Evolutionary conservation across 2,329 filamentous ascomycete species (phyloP).

Genomic region (Coleophoma eucalyptorum): DNA sequence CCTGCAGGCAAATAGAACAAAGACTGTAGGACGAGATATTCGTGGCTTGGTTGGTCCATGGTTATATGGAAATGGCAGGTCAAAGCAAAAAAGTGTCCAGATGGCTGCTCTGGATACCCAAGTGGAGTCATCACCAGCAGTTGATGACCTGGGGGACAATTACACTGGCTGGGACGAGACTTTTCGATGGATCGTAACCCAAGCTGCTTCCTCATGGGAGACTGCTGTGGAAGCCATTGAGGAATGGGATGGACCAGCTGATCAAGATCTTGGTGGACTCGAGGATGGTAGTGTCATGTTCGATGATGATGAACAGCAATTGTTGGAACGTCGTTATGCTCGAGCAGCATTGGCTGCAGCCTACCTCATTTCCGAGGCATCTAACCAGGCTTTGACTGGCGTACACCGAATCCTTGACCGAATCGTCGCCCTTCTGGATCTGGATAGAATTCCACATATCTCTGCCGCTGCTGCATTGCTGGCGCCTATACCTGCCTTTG

Average conservation of each 20-base stretch:
- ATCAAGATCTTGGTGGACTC: constrained; percentile 64
- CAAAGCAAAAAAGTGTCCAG: constrained; percentile 41
- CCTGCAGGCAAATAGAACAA: constrained; percentile 10
- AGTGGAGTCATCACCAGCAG: constrained; percentile 13
- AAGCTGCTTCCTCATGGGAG: constrained; percentile 56
- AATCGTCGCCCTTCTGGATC: constrained; percentile 55
- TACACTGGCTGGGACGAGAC: constrained; percentile 63
- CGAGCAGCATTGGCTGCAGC: constrained; percentile 64
- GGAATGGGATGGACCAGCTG: constrained; percentile 70
- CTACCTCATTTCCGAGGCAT: constrained; percentile 61
- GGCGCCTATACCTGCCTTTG: constrained; percentile 33
- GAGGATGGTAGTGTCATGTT: constrained; percentile 49
- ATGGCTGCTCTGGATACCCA: constrained; percentile 7
- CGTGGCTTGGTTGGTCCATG: constrained; percentile 68
- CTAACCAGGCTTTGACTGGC: constrained; percentile 52
- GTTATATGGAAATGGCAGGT: constrained; percentile 62
- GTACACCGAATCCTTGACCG: constrained; percentile 58
- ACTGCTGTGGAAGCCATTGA: constrained; percentile 61
- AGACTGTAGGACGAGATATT: constrained; percentile 57
- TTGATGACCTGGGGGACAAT: constrained; percentile 18
- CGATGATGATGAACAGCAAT: constrained; percentile 54
- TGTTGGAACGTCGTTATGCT: constrained; percentile 61
- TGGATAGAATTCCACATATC: constrained; percentile 51
- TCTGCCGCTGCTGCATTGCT: constrained; percentile 43
- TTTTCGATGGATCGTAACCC: constrained; percentile 61